phyloP scores from a whole-genome alignment of 176 grass and related monocot species.

The Eleusine coracana region DNA sequence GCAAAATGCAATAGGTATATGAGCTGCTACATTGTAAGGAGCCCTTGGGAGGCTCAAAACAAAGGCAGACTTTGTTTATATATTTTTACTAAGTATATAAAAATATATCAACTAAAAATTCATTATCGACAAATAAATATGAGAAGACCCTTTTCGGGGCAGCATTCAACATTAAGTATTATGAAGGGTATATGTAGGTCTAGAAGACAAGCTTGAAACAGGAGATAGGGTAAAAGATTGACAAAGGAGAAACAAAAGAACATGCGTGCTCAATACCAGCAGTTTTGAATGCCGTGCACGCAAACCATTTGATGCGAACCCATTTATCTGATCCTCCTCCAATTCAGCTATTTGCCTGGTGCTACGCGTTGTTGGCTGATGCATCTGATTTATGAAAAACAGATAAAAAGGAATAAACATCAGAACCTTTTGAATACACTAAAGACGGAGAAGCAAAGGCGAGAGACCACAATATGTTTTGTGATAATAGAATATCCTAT shows the following conservation, averaged over 20 bases:
- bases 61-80: not conserved
- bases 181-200: not conserved
- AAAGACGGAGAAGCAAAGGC: not conserved
- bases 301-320: conserved; percentile 46
- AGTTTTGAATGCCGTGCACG: conserved; percentile 56
- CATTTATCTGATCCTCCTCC: conserved; percentile 57
- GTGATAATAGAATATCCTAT: not conserved
- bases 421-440: not conserved
- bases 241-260: conserved; percentile 14
- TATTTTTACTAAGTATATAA: conserved; percentile 17
- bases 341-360: conserved; percentile 41
- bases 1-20: not conserved
- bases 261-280: conserved; percentile 47
- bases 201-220: conserved; percentile 18
- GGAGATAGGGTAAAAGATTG: conserved; percentile 1
- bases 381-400: conserved; percentile 40
- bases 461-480: not conserved
- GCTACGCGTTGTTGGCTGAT: conserved; percentile 31
- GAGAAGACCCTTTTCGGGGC: not conserved
- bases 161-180: conserved; percentile 2
- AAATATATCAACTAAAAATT: not conserved
- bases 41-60: not conserved
- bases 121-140: conserved; percentile 14
- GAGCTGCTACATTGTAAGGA: not conserved
- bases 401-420: conserved; percentile 22